These are phyloP conservation scores for Porogramme epimiltina DNA, from an alignment of 1,284 basidiomycete species.

Conservation along the genomic window DNA sequence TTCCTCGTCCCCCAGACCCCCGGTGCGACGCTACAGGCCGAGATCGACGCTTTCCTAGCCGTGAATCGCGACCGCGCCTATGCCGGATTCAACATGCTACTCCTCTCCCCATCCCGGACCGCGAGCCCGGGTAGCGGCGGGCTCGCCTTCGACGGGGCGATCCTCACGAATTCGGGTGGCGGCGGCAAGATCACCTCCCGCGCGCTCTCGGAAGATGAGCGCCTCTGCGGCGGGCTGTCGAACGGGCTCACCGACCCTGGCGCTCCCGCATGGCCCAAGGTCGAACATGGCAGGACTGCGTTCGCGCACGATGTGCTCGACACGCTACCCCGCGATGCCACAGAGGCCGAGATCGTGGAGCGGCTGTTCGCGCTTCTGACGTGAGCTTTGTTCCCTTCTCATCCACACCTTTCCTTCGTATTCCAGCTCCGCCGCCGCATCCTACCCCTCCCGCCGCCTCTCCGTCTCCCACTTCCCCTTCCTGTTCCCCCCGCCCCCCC, in stretches of 20 bases:
- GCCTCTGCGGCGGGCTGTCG: slow-evolving; percentile 59
- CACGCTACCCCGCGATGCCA: slow-evolving; percentile 35
- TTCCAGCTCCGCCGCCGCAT: slow-evolving; percentile 3
- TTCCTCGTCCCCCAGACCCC: slow-evolving; percentile 60
- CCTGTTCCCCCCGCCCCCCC: not conserved
- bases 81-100: slow-evolving; percentile 78
- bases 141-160: slow-evolving; percentile 50
- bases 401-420: slow-evolving; percentile 11
- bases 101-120: slow-evolving; percentile 39
- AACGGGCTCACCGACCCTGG: slow-evolving; percentile 65
- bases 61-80: slow-evolving; percentile 46
- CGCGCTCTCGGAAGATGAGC: slow-evolving; percentile 48
- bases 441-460: not conserved
- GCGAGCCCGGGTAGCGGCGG: slow-evolving; percentile 21
- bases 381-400: slow-evolving; percentile 42
- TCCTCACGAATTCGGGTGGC: slow-evolving; percentile 70
- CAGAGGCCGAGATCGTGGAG: slow-evolving; percentile 55
- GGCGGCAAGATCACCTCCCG: slow-evolving; percentile 60
- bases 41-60: slow-evolving; percentile 45
- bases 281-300: slow-evolving; percentile 54
- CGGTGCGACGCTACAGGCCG: slow-evolving; percentile 42
- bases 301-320: slow-evolving; percentile 43
- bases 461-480: not conserved
- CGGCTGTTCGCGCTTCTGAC: slow-evolving; percentile 63
- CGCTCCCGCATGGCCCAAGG: slow-evolving; percentile 70